These are phyloP conservation scores for Pleurotus salmoneostramineus DNA, from an alignment of 768 basidiomycete genomes.

Conservation along the genomic window DNA sequence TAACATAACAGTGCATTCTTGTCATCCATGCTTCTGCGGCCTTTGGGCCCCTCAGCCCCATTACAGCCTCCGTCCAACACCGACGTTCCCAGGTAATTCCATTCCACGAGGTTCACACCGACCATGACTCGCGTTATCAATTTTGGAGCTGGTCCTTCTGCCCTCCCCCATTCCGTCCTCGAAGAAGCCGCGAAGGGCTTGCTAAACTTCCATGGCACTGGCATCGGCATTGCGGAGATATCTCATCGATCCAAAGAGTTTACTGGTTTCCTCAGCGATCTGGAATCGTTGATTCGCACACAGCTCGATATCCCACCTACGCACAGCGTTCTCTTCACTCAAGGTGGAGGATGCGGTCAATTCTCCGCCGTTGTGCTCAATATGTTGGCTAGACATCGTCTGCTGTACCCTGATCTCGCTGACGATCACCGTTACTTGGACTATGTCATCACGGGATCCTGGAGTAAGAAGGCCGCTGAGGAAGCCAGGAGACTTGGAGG, in stretches of 20 bases:
- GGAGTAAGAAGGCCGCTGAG: constrained; percentile 83
- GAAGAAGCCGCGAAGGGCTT: constrained; percentile 78
- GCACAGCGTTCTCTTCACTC: constrained; percentile 87
- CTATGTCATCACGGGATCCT: constrained; percentile 90
- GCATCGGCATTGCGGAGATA: constrained; percentile 94
- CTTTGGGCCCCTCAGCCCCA: background rate
- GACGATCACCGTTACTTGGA: constrained; percentile 65
- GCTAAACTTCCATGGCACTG: constrained; percentile 87
- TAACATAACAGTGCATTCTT: too few species aligned
- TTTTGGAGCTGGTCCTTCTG: constrained; percentile 94
- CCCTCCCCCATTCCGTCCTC: constrained; percentile 83
- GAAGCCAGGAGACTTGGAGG: constrained; percentile 75
- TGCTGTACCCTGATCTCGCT: constrained; percentile 58
- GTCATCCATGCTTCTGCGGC: background rate
- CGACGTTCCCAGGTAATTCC: constrained; percentile 4
- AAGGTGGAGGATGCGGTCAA: constrained; percentile 90
- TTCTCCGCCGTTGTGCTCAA: constrained; percentile 93
- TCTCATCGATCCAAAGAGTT: constrained; percentile 95
- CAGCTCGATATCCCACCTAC: constrained; percentile 81
- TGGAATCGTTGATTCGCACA: constrained; percentile 64
- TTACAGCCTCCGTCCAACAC: constrained; percentile 1
- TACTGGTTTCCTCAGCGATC: constrained; percentile 55
- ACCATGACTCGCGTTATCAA: constrained; percentile 66
- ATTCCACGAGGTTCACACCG: too few species aligned
- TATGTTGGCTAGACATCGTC: constrained; percentile 80